phyloP scores from a whole-genome alignment of 106 monocot species.

The Amphibolis antarctica region DNA sequence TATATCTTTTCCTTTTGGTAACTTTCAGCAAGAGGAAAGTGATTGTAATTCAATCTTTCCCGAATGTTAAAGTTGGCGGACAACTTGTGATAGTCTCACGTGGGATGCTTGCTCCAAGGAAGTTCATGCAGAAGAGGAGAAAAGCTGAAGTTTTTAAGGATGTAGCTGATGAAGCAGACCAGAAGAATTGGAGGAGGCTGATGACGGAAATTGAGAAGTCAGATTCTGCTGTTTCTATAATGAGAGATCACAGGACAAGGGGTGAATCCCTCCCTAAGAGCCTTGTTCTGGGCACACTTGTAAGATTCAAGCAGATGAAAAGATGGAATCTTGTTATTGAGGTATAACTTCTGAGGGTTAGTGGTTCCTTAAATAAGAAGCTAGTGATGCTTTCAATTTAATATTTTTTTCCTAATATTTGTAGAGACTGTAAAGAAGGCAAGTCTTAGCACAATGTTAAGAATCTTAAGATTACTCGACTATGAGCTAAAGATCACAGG shows the following conservation, averaged over 20 bases:
- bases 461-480: too few species aligned
- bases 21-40: conserved; percentile 37
- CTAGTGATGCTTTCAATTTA: background rate
- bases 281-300: conserved; percentile 75
- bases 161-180: conserved; percentile 50
- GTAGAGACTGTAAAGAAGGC: too few species aligned
- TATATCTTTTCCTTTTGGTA: background rate
- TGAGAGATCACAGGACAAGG: conserved; percentile 40
- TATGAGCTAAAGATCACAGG: too few species aligned
- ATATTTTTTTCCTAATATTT: background rate
- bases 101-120: conserved; percentile 83
- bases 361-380: background rate
- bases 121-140: conserved; percentile 86
- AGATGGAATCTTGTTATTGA: conserved; percentile 81
- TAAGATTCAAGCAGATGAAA: conserved; percentile 90
- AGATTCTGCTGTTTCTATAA: conserved; percentile 49
- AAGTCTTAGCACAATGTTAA: too few species aligned
- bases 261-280: conserved; percentile 52
- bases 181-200: conserved; percentile 77
- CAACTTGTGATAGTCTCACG: conserved; percentile 45
- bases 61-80: conserved; percentile 21
- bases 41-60: conserved; percentile 1
- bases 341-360: conserved; percentile 25
- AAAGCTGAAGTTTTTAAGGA: conserved; percentile 72
- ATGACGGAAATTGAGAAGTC: conserved; percentile 77